phyloP scores from a whole-genome alignment of 768 basidiomycete species.

The Boletus rubescentipes region DNA sequence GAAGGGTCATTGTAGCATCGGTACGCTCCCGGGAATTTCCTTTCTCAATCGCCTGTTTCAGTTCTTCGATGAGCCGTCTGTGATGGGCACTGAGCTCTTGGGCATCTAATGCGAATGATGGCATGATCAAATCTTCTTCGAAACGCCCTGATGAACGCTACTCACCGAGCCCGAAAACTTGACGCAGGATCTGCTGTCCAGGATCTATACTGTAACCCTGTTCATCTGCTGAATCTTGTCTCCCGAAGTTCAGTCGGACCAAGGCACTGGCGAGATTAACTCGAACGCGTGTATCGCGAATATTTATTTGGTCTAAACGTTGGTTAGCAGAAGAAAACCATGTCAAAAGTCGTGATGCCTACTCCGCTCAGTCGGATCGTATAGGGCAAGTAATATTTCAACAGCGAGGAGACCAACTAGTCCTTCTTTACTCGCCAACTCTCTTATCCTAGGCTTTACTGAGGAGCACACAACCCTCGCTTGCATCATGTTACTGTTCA shows the following conservation, averaged over 20 bases:
- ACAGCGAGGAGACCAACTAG: conserved; percentile 19
- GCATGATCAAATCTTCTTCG: neutral
- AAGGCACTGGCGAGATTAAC: conserved; percentile 20
- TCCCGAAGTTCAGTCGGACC: neutral
- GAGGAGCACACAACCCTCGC: no score
- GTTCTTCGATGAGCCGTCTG: conserved; percentile 9
- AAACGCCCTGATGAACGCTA: neutral
- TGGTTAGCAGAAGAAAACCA: neutral
- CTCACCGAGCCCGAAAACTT: conserved; percentile 21
- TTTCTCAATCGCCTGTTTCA: conserved; percentile 1
- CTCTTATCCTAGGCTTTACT: conserved; percentile 11
- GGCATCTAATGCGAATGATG: conserved; percentile 4
- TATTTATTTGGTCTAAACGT: conserved; percentile 9
- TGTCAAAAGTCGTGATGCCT: neutral
- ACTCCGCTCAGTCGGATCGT: conserved; percentile 2
- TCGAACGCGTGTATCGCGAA: conserved; percentile 9
- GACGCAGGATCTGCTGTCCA: conserved; percentile 3
- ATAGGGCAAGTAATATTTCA: conserved; percentile 16
- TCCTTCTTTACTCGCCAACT: conserved; percentile 7
- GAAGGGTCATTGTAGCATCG: conserved; percentile 18
- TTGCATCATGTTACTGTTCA: no score
- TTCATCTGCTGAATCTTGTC: neutral
- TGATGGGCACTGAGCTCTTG: neutral
- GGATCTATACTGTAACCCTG: neutral
- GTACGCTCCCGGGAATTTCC: conserved; percentile 16